These are phyloP conservation scores for Candida broadrunensis DNA, from an alignment of 805 yeast species.

Conservation along the genomic window DNA sequence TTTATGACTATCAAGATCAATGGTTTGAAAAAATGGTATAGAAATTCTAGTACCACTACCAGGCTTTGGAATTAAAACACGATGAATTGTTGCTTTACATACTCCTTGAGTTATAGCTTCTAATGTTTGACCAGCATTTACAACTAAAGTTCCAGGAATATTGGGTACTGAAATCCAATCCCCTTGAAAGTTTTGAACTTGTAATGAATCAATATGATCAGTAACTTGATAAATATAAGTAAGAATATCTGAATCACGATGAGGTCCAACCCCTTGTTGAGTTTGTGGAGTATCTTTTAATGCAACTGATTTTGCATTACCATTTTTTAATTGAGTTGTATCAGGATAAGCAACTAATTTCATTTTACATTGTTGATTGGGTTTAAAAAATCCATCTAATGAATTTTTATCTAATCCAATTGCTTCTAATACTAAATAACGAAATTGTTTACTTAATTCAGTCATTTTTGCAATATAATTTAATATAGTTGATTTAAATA, in stretches of 20 bases:
- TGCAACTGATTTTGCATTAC: constrained; percentile 16
- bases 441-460: constrained; percentile 37
- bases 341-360: constrained; percentile 61
- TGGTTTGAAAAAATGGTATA: constrained; percentile 48
- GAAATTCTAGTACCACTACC: constrained; percentile 41
- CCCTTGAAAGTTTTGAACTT: constrained; percentile 54
- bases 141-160: constrained; percentile 46
- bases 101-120: constrained; percentile 59
- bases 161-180: constrained; percentile 57
- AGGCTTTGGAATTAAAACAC: constrained; percentile 44
- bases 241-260: constrained; percentile 61
- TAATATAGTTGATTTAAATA: constrained; percentile 39
- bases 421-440: constrained; percentile 52
- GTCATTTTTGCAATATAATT: constrained; percentile 47
- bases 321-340: constrained; percentile 16
- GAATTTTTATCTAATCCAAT: constrained; percentile 45
- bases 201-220: constrained; percentile 46
- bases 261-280: constrained; percentile 65
- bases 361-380: constrained; percentile 50
- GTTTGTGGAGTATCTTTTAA: constrained; percentile 26
- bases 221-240: constrained; percentile 61
- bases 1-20: constrained; percentile 35
- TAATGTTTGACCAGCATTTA: constrained; percentile 59
- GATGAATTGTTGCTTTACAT: constrained; percentile 58
- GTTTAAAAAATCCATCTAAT: constrained; percentile 48